phyloP scores from a whole-genome alignment of 768 basidiomycete genomes.

The Amanita rimosa region DNA sequence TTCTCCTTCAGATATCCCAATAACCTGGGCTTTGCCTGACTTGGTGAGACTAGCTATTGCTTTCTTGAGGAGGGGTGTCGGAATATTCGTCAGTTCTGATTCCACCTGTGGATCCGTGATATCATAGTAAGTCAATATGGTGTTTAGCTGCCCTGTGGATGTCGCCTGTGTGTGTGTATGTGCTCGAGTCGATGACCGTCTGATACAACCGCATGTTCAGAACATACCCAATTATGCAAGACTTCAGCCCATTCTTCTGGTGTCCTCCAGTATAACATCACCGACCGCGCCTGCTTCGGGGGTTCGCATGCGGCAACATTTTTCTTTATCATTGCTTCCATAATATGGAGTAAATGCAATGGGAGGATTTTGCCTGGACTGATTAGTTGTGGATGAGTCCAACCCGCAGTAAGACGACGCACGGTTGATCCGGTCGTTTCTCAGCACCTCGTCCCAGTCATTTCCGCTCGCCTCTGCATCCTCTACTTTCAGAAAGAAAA shows the following conservation, averaged over 20 bases:
- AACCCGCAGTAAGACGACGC: constrained; percentile 14
- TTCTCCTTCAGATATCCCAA: constrained; percentile 70
- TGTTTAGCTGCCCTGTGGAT: constrained; percentile 69
- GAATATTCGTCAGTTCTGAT: constrained; percentile 63
- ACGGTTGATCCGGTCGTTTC: constrained; percentile 76
- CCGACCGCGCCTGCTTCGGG: constrained; percentile 57
- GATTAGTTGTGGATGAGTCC: neutral
- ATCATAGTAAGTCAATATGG: constrained; percentile 80
- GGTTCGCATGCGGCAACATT: constrained; percentile 68
- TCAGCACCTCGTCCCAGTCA: constrained; percentile 74
- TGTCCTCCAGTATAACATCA: constrained; percentile 63
- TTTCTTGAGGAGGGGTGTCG: constrained; percentile 53
- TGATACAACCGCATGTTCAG: neutral
- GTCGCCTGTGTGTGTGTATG: constrained; percentile 36
- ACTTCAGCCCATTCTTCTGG: constrained; percentile 85
- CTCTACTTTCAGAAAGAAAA: constrained; percentile 60
- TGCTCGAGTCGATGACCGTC: neutral
- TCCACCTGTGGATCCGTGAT: constrained; percentile 66
- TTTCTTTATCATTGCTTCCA: constrained; percentile 50
- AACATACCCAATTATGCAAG: constrained; percentile 68
- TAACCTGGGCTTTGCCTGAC: constrained; percentile 63
- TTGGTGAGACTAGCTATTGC: constrained; percentile 57
- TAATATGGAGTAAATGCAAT: constrained; percentile 43
- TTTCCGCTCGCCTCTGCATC: constrained; percentile 56
- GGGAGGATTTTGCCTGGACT: constrained; percentile 48